phyloP scores from a whole-genome alignment of 257 asterid genomes.

The Solanum appendiculatum region DNA sequence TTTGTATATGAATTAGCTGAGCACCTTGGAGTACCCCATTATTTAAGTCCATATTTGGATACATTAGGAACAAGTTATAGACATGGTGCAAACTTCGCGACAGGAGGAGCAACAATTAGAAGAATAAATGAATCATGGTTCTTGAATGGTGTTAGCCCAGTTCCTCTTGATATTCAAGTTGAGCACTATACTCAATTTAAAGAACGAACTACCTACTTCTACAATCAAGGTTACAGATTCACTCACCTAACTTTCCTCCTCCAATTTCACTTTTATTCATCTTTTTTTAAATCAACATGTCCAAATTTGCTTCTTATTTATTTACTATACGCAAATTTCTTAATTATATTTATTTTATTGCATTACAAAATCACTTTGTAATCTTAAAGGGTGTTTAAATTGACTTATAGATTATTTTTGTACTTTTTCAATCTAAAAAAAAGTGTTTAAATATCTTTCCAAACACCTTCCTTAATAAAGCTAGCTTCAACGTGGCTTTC shows the following conservation, averaged over 20 bases:
- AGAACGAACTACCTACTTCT: constrained; percentile 27
- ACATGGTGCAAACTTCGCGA: constrained; percentile 47
- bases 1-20: constrained; percentile 17
- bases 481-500: too few relatives aligned
- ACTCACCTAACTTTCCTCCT: not conserved
- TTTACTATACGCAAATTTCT: not conserved
- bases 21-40: constrained; percentile 30
- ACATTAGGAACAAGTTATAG: constrained; percentile 30
- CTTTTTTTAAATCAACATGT: too few relatives aligned
- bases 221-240: constrained; percentile 19
- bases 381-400: too few relatives aligned
- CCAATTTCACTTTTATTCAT: not conserved
- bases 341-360: too few relatives aligned
- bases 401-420: too few relatives aligned
- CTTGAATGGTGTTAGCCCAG: constrained; percentile 30
- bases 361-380: too few relatives aligned
- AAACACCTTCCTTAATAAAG: too few relatives aligned
- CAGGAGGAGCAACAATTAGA: constrained; percentile 32
- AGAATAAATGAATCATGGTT: constrained; percentile 22
- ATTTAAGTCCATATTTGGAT: constrained; percentile 38
- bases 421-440: too few relatives aligned
- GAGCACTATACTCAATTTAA: constrained; percentile 28
- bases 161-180: constrained; percentile 40
- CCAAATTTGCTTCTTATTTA: not conserved
- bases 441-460: too few relatives aligned